These are phyloP conservation scores for Triadica sebifera DNA, from an alignment of 345 rosid species.

Conservation along the genomic window DNA sequence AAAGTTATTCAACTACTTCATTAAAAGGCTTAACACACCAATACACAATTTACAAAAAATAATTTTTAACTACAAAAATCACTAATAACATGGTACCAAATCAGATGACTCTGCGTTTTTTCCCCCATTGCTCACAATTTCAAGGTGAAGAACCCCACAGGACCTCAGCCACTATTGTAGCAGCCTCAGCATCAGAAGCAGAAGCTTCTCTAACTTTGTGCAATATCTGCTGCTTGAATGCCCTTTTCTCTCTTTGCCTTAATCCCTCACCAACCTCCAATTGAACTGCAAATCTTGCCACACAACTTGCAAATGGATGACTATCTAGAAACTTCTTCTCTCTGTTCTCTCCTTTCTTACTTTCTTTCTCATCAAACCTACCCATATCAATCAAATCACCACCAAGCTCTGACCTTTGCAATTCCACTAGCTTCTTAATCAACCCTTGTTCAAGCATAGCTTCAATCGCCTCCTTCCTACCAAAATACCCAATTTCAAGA, in stretches of 20 bases:
- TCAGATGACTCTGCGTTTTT: not conserved
- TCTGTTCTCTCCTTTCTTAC: slow-evolving; percentile 19
- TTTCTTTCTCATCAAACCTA: slow-evolving; percentile 11
- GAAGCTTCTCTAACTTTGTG: slow-evolving; percentile 44
- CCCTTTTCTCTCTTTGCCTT: slow-evolving; percentile 66
- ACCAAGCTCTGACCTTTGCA: slow-evolving; percentile 58
- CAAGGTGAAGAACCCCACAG: slow-evolving; percentile 77
- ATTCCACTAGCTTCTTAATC: slow-evolving; percentile 45
- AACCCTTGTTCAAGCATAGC: slow-evolving; percentile 47
- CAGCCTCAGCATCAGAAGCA: slow-evolving; percentile 55
- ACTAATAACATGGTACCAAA: not conserved
- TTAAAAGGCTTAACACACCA: not conserved
- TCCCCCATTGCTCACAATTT: not conserved
- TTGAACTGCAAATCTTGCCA: slow-evolving; percentile 68
- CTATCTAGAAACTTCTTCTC: slow-evolving; percentile 37
- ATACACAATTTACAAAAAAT: not conserved
- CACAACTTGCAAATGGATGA: slow-evolving; percentile 67
- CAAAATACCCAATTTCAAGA: slow-evolving; percentile 64
- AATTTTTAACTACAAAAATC: not conserved
- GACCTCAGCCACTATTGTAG: slow-evolving; percentile 66
- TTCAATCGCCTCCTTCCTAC: slow-evolving; percentile 62
- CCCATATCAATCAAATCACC: slow-evolving; percentile 58
- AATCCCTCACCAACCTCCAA: slow-evolving; percentile 73
- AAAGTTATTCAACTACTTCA: slow-evolving; percentile 18
- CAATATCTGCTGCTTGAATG: slow-evolving; percentile 55